phyloP scores from a whole-genome alignment of 352 stramenopile species.

The Saprolegnia parasitica region DNA sequence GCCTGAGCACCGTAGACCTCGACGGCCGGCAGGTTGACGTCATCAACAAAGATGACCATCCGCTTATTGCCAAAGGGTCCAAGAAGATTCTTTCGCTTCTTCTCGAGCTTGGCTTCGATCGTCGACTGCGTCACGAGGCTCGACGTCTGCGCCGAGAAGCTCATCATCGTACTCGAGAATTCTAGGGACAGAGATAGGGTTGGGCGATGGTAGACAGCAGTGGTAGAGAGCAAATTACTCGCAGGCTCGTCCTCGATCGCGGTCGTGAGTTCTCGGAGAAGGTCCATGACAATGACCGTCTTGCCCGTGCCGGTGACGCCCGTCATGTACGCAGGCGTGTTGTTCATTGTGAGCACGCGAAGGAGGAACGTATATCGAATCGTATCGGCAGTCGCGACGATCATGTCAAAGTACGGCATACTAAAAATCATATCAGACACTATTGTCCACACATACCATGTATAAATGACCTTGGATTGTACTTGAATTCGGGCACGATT shows the following conservation, averaged over 20 bases:
- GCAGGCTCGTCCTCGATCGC: constrained; percentile 18
- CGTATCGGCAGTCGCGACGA: constrained; percentile 65
- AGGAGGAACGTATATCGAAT: constrained; percentile 64
- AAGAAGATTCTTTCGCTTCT: constrained; percentile 93
- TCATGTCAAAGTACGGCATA: constrained; percentile 76
- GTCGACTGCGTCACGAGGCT: constrained; percentile 84
- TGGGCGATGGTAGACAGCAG: too few relatives aligned
- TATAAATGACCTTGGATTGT: constrained; percentile 36
- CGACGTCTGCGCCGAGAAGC: constrained; percentile 90
- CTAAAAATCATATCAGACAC: neutral
- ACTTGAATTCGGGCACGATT: constrained; percentile 63
- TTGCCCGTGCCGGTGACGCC: constrained; percentile 87
- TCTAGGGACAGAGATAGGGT: too few relatives aligned
- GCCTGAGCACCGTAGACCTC: constrained; percentile 93
- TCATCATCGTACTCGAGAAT: constrained; percentile 55
- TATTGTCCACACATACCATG: neutral
- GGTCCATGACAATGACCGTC: constrained; percentile 80
- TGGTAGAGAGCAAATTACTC: constrained; percentile 2
- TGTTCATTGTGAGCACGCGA: constrained; percentile 49
- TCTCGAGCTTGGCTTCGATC: constrained; percentile 92
- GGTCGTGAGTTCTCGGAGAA: constrained; percentile 55
- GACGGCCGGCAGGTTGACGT: constrained; percentile 92
- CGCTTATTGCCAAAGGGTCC: constrained; percentile 82
- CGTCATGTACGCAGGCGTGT: constrained; percentile 83
- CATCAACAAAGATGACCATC: constrained; percentile 94